Evolutionary conservation across 768 basidiomycete genomes (phyloP).

Genomic region (Xerocomus brunneocitrinus): DNA sequence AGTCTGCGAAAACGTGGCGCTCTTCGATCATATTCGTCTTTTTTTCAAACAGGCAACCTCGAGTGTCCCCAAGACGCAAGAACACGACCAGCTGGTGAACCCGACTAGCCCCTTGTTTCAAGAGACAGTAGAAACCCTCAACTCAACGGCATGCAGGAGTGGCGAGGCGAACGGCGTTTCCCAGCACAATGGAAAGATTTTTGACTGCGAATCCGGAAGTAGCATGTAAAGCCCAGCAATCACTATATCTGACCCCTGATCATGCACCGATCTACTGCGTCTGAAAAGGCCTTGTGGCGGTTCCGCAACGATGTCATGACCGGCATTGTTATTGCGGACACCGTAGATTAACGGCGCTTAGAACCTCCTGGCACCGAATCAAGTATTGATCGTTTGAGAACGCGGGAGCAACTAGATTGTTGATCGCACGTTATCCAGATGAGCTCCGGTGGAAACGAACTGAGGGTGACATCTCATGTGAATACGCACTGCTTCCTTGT

Average conservation of each 20-base stretch:
- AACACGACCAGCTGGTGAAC: background rate
- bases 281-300: conserved; percentile 26
- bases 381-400: conserved; percentile 1
- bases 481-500: conserved; percentile 2
- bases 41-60: conserved; percentile 1
- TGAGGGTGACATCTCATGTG: background rate
- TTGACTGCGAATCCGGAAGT: conserved; percentile 28
- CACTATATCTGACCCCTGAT: conserved; percentile 23
- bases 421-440: background rate
- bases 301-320: conserved; percentile 21
- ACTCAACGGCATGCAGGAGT: conserved; percentile 5
- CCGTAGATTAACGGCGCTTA: conserved; percentile 18
- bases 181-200: conserved; percentile 16
- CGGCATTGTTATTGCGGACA: conserved; percentile 23
- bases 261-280: conserved; percentile 25
- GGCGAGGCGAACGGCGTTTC: conserved; percentile 18
- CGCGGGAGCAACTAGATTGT: background rate
- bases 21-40: background rate
- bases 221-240: conserved; percentile 20
- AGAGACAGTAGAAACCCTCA: background rate
- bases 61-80: background rate
- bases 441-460: conserved; percentile 7
- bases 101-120: conserved; percentile 4
- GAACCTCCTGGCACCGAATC: conserved; percentile 10
- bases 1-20: conserved; percentile 1